Percentiles rank a stretch among this genome's conserved stretches.
Evolutionary conservation across 306 rosid genomes (phyloP).

Genomic region (Hippophae gyantsensis): DNA sequence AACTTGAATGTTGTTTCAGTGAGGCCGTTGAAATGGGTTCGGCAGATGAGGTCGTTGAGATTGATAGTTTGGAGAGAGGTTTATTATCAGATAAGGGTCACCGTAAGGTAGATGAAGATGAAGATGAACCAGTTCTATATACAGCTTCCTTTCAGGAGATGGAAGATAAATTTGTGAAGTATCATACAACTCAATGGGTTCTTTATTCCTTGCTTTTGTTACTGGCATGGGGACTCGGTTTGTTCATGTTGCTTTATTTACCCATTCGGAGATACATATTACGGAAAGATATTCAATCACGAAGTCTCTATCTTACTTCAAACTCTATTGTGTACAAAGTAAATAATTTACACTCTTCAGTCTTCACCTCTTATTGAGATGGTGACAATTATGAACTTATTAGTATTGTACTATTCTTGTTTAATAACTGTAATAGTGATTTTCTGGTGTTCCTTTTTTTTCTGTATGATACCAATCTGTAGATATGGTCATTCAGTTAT

Average conservation of each 20-base stretch:
- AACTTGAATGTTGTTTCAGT: constrained; percentile 1
- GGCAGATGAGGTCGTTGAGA: constrained; percentile 45
- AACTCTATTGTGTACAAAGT: constrained; percentile 76
- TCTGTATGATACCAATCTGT: background rate
- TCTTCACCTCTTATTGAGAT: background rate
- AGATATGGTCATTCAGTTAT: constrained; percentile 3
- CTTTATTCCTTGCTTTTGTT: constrained; percentile 59
- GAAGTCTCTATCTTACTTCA: constrained; percentile 67
- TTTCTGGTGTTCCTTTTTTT: background rate
- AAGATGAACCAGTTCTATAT: constrained; percentile 43
- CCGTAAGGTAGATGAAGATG: constrained; percentile 17
- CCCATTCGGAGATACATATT: constrained; percentile 63
- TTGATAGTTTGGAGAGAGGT: constrained; percentile 53
- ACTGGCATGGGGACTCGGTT: constrained; percentile 82
- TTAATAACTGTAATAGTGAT: background rate
- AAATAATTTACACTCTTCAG: background rate
- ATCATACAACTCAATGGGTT: constrained; percentile 63
- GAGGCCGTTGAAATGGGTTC: constrained; percentile 27
- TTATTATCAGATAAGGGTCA: constrained; percentile 27
- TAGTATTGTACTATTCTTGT: background rate
- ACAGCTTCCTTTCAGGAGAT: constrained; percentile 66
- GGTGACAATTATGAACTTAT: background rate
- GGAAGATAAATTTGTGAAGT: constrained; percentile 60
- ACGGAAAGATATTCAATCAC: constrained; percentile 57
- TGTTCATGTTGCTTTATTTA: constrained; percentile 70